Percentiles rank a stretch among this genome's conserved stretches.
phyloP scores from a whole-genome alignment of 345 rosid genomes.

The Linum usitatissimum region DNA sequence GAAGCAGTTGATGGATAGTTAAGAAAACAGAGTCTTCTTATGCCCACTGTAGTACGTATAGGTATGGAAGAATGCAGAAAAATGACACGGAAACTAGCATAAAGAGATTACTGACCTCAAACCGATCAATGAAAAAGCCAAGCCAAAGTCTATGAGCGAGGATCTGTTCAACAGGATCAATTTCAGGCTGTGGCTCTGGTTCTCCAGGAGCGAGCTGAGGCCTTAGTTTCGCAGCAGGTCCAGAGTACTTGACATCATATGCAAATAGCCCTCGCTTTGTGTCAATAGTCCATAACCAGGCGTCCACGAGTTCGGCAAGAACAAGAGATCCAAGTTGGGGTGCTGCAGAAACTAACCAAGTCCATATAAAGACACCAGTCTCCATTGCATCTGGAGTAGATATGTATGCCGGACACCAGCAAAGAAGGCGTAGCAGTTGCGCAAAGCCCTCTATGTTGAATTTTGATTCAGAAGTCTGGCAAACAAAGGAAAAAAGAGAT shows the following conservation, averaged over 20 bases:
- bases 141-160: conserved; percentile 94
- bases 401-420: conserved; percentile 99
- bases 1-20: too few relatives aligned
- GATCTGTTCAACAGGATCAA: conserved; percentile 83
- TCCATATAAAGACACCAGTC: conserved; percentile 95
- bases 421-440: conserved; percentile 88
- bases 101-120: conserved; percentile 55
- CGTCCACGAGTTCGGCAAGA: conserved; percentile 98
- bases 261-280: conserved; percentile 95
- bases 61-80: too few relatives aligned
- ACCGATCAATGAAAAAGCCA: conserved; percentile 91
- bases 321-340: conserved; percentile 87
- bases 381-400: conserved; percentile 93
- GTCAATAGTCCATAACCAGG: conserved; percentile 99
- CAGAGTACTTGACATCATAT: conserved; percentile 64
- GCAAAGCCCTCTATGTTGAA: conserved; percentile 82
- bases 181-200: conserved; percentile 57
- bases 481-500: conserved; percentile 17
- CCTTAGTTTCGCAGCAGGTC: conserved; percentile 90
- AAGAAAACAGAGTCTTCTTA: too few relatives aligned
- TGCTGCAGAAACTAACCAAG: conserved; percentile 98
- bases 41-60: too few relatives aligned
- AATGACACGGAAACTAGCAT: not conserved
- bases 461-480: conserved; percentile 59
- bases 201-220: conserved; percentile 96